Evolutionary conservation across 1,139 yeast species (phyloP).

Genomic region (Debaryomyces nepalensis): DNA sequence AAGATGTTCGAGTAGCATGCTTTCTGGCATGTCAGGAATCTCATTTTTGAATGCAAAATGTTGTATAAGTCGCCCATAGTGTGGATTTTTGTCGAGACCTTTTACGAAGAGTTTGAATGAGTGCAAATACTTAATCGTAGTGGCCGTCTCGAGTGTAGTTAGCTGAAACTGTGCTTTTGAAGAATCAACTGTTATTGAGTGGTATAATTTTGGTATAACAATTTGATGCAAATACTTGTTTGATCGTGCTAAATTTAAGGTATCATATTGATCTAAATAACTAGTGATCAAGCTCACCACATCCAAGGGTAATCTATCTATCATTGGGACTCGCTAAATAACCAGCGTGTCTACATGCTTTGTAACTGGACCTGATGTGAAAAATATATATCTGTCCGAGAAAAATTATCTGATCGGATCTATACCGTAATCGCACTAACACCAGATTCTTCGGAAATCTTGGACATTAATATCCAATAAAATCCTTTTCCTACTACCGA

Average conservation of each 20-base stretch:
- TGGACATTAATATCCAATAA: constrained; percentile 2
- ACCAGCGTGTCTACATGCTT: too few species aligned
- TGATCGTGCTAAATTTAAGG: constrained; percentile 24
- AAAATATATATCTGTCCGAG: background rate
- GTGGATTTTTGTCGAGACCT: constrained; percentile 18
- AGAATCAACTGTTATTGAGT: constrained; percentile 28
- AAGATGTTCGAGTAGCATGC: constrained; percentile 24
- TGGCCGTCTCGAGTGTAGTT: background rate
- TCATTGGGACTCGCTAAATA: too few species aligned
- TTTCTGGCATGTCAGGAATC: constrained; percentile 36
- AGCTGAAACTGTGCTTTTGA: background rate
- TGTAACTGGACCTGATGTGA: background rate
- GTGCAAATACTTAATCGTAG: constrained; percentile 4
- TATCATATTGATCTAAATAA: constrained; percentile 24
- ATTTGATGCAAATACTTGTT: constrained; percentile 21
- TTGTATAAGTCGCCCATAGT: constrained; percentile 22
- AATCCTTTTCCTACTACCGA: background rate
- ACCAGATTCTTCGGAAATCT: background rate
- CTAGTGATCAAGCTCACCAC: constrained; percentile 22
- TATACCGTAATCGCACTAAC: constrained; percentile 12
- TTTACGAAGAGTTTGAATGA: constrained; percentile 28
- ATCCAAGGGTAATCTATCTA: constrained; percentile 28
- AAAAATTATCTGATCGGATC: constrained; percentile 24
- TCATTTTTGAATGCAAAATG: constrained; percentile 21
- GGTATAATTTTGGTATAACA: constrained; percentile 25